Evolutionary conservation across 2,329 filamentous ascomycete genomes (phyloP), one percentile per base, ranked within the genome.

Genomic region (Aspergillus terreus): DNA sequence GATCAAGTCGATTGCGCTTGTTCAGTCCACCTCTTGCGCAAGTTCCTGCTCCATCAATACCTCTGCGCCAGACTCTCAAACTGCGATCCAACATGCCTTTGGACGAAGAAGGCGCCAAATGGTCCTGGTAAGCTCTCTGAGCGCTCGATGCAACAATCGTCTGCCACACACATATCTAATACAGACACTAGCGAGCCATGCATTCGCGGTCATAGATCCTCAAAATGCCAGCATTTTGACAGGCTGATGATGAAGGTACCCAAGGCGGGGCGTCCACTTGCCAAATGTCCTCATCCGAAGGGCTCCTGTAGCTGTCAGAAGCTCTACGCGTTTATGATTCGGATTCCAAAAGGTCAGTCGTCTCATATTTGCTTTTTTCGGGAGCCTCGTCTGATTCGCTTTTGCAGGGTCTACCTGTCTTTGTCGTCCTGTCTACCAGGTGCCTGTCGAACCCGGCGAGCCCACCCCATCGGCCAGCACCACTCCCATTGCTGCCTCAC

Each of bases 171-270:
- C 27, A 30, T 10, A 10, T 30, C 27, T 30, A 30, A 30, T 30
- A 10, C 27, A 23, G 27, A 30, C 27, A 30, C 6, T 41, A 77
- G 75, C 53, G 74, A 77, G 56, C 74, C 75, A 58, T 77, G 75
- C 54, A 74, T 77, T 58, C 72, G 75, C 49, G 75, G 75, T 15
- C 75, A 77, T 60, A 71, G 75, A 47, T 77, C 75, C 19, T 76
- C 75, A 51, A 77, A 77, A 73, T 77, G 75, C 45, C 71, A 71
- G 50, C 75, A 78, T 58, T 74, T 71, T 47, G 75, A 78, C 54
- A 67, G 76, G 53, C 64, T 77, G 35, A 76, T 78, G 71, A 73
- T 77, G 60, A 75, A 76, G 60, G 75, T 78, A 19, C 73, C 74
- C 25, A 77, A 76, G 50, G 74, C 76, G 17, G 76, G 76, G 11